Evolutionary conservation across 192 early-diverging fungal genomes (phyloP), one percentile per base, ranked within the genome.

Genomic region (Mortierella antarctica): DNA sequence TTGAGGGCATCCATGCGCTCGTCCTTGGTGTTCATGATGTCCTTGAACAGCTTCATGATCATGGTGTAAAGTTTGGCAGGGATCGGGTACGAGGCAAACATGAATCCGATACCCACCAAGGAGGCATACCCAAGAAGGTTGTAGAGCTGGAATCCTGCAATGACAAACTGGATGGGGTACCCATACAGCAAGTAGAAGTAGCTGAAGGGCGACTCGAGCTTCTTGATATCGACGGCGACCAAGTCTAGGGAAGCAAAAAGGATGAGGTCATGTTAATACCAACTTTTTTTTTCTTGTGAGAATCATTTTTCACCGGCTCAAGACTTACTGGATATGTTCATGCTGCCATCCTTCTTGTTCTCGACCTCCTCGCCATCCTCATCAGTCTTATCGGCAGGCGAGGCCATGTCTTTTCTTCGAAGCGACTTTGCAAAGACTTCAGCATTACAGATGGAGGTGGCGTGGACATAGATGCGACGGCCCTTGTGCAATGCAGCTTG

Each of bases 1-100:
- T 94, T 96, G 70, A 95, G 88, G 66, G 91, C 86, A 31, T 90
- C 89, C 46, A 98, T 83, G n/a, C 96, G 89, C 67, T 92, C 89
- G 81, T 98, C 96, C 59, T 86, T 89, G 49, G 84, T 81, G 52
- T 61, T 50, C 88, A 89, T 88, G 56, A 91, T 85, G 21, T 79
- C 57, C 62, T 73, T 90, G 84, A 84, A 89, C 14, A 70, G 65
- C 51, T 82, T 77, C 57, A 85, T 71, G 59, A 87, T 86, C 70
- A 82, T 82, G 18, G 88, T 65, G 80, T 85, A 82, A 62, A 80
- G 76, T 72, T 67, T 62, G 18, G 78, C 82, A 48, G 87, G 80
- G 58, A 92, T 51, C 56, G 93, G 92, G 40, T 91, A 91, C 23
- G 88, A 84, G 42, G 92, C 47, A 3, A 92, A 61, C 39, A 95